Base-by-base conservation (phyloP, 352 stramenopile genomes). In the Phytophthora macrochlamydospora region DNA sequence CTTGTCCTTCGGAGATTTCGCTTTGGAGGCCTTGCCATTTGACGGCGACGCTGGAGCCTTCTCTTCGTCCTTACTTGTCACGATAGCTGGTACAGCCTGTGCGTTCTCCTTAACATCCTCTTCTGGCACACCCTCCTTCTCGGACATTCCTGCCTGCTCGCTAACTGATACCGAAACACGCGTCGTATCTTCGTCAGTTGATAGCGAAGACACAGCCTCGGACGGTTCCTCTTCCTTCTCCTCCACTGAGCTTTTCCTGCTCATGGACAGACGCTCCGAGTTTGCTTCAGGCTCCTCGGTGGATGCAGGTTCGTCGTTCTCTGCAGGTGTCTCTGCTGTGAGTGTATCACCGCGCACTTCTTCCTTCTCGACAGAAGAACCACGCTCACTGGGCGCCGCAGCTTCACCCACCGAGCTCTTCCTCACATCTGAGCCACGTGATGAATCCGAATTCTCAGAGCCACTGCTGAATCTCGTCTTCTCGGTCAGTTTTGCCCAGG, bases 401-500 rank as follows among this genome's bases (percentile, higher is more conserved):
- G 62, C 55, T 33, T 78, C 67, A 54, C 62, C 57, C 11, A 75
- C 7, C 12, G 68, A 85, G 40, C 71, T 82, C 33, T 52, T 70
- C 9, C 72, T 67, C 40, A 79, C 64, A 45, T 85, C 76, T 9
- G 74, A 83, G 1, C 53, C 60, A 60, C 71, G 66, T 30, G 65
- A 70, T 1, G 55, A 79, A 32, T 76, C 71, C 0, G 67, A 73
- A 3, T 58, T 74, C 50, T 79, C 68, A 8, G 67, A 76, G 29
- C 67, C 68, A 37, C 67, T 81, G 48, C 69, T 81, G 43, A 71
- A 78, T 33, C 75, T 68, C 9, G 62, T 76, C 51, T 76, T 74
- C 18, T 75, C 77, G n/a, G 71, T 76, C 14, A 91, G 69, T 61
- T 92, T 85, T 12, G 80, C 67, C 82, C 82, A 93, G 29, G 81